phyloP scores from a whole-genome alignment of 2,329 filamentous ascomycete species.

The Penicillium thymicola region DNA sequence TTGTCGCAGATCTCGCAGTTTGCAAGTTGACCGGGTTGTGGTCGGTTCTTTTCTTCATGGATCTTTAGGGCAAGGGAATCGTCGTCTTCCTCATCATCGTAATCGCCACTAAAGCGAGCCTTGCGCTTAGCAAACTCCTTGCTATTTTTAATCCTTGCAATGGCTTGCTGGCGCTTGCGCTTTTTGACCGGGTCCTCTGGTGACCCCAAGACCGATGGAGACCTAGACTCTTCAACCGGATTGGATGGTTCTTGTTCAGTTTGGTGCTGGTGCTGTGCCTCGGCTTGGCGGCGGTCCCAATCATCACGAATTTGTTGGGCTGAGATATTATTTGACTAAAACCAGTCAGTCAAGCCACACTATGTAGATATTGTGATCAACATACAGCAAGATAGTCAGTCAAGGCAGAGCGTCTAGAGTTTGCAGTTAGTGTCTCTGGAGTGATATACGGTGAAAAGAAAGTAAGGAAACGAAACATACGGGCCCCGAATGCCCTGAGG shows the following conservation, averaged over 20 bases:
- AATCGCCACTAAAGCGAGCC: constrained; percentile 41
- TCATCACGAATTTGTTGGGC: constrained; percentile 61
- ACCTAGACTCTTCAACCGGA: constrained; percentile 39
- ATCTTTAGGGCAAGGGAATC: constrained; percentile 49
- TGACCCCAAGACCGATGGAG: constrained; percentile 11
- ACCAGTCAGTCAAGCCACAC: background rate
- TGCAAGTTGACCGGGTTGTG: constrained; percentile 78
- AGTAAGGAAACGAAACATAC: constrained; percentile 31
- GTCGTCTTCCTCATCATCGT: constrained; percentile 46
- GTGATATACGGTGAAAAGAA: background rate
- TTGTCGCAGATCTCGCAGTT: constrained; percentile 84
- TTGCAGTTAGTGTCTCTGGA: constrained; percentile 18
- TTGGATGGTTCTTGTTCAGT: constrained; percentile 26
- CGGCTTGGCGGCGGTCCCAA: constrained; percentile 52
- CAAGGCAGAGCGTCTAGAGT: constrained; percentile 57
- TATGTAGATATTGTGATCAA: constrained; percentile 9
- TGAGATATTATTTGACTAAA: constrained; percentile 62
- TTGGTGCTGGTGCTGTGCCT: constrained; percentile 43
- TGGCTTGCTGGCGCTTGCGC: constrained; percentile 54
- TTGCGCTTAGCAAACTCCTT: constrained; percentile 50
- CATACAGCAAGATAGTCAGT: constrained; percentile 65
- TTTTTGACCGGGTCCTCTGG: constrained; percentile 49
- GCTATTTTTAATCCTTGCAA: constrained; percentile 48
- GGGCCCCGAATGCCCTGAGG: constrained; percentile 43
- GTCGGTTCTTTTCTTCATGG: constrained; percentile 54